Conservation (phyloP, 2,329 filamentous ascomycete genomes). For the Zasmidium citrigriseum region DNA sequence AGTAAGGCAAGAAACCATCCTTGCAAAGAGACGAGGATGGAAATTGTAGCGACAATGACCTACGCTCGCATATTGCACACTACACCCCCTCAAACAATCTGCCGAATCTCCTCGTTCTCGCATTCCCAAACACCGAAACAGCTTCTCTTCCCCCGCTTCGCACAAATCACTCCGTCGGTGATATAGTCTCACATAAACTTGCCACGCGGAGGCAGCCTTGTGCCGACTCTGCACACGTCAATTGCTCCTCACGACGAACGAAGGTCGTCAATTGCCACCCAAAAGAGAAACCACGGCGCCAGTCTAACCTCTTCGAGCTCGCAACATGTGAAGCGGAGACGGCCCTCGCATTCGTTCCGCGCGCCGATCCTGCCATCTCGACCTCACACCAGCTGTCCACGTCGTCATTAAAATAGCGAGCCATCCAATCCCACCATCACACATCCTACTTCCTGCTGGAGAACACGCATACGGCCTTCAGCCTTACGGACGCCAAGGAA, state of each 20-base stretch:
- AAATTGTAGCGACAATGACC: no score
- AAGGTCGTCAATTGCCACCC: no score
- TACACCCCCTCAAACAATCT: no score
- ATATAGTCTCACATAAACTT: no score
- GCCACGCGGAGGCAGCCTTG: no score
- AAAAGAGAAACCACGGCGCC: constrained; percentile 29
- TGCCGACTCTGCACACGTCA: no score
- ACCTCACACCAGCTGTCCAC: not conserved
- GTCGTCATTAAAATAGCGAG: not conserved
- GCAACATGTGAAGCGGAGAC: not conserved
- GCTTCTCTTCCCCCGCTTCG: no score
- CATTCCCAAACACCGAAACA: no score
- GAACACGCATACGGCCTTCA: not conserved
- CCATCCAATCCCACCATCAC: not conserved
- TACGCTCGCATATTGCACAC: no score
- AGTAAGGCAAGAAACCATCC: constrained; percentile 36
- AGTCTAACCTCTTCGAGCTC: not conserved
- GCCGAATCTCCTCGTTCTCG: no score
- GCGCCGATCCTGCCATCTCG: not conserved
- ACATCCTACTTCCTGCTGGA: not conserved
- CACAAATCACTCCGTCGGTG: no score
- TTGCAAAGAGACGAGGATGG: constrained; percentile 44
- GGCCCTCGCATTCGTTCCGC: not conserved
- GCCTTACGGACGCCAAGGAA: not conserved
- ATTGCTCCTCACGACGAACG: no score